phyloP scores from a whole-genome alignment of 805 yeast genomes.

The Phaffomyces antillensis region DNA sequence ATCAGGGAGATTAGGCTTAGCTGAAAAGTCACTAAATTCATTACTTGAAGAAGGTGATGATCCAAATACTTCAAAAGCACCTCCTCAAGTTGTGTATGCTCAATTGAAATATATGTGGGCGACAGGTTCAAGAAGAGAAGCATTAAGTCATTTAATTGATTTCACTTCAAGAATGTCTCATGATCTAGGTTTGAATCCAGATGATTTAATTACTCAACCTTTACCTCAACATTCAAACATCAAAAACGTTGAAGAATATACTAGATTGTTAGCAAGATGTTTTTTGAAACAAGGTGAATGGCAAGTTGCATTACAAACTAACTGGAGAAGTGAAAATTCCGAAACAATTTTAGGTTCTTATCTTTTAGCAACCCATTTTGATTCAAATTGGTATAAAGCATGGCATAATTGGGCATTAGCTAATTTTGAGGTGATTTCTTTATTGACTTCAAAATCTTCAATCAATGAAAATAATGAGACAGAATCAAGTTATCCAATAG shows the following conservation, averaged over 20 bases:
- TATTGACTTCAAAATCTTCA: conserved; percentile 33
- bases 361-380: conserved; percentile 90
- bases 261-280: conserved; percentile 84
- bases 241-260: conserved; percentile 73
- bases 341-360: conserved; percentile 89
- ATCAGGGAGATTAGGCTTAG: conserved; percentile 85
- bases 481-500: conserved; percentile 33
- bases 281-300: conserved; percentile 98
- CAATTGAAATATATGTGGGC: conserved; percentile 97
- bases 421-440: conserved; percentile 87
- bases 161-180: conserved; percentile 88
- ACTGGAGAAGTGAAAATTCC: conserved; percentile 74
- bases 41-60: conserved; percentile 64
- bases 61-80: conserved; percentile 66
- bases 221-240: conserved; percentile 54
- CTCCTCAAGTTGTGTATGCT: conserved; percentile 96
- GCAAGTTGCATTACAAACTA: conserved; percentile 76
- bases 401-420: conserved; percentile 99
- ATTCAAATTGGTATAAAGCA: conserved; percentile 90
- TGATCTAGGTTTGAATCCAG: conserved; percentile 81
- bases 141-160: conserved; percentile 76
- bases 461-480: conserved; percentile 24
- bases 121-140: conserved; percentile 81
- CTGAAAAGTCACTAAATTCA: conserved; percentile 83
- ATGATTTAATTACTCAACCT: conserved; percentile 81